Percentiles rank a stretch among this genome's conserved stretches.
Conservation (phyloP, 2,329 filamentous ascomycete species). For the Lachnellula hyalina region DNA sequence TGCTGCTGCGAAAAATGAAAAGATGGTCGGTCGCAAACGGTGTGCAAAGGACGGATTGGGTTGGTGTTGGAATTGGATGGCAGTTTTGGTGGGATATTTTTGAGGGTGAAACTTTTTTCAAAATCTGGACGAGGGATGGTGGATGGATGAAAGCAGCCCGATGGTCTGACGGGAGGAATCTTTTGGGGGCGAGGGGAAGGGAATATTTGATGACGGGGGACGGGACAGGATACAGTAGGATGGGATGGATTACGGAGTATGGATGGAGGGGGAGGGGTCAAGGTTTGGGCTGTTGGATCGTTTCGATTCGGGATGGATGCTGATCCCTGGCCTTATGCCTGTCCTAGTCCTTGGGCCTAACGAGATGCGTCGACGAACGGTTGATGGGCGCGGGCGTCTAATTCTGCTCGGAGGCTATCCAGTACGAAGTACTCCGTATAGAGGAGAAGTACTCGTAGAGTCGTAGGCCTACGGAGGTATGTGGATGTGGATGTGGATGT, state of each 20-base stretch:
- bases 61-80: too few relatives aligned
- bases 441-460: too few relatives aligned
- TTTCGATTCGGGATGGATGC: background rate
- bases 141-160: background rate
- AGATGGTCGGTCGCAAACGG: too few relatives aligned
- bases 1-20: too few relatives aligned
- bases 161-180: background rate
- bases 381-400: background rate
- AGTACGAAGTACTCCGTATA: too few relatives aligned
- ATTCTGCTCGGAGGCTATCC: background rate
- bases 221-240: too few relatives aligned
- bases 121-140: background rate
- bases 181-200: background rate
- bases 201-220: background rate
- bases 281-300: background rate
- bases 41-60: too few relatives aligned
- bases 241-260: background rate
- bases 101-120: background rate
- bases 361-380: background rate
- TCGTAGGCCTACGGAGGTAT: background rate
- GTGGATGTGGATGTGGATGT: too few relatives aligned
- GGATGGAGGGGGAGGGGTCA: constrained; percentile 1
- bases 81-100: background rate
- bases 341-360: background rate
- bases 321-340: background rate